phyloP scores from a whole-genome alignment of 371 early-diverging fungal genomes.

The Capillidium heterosporum region DNA sequence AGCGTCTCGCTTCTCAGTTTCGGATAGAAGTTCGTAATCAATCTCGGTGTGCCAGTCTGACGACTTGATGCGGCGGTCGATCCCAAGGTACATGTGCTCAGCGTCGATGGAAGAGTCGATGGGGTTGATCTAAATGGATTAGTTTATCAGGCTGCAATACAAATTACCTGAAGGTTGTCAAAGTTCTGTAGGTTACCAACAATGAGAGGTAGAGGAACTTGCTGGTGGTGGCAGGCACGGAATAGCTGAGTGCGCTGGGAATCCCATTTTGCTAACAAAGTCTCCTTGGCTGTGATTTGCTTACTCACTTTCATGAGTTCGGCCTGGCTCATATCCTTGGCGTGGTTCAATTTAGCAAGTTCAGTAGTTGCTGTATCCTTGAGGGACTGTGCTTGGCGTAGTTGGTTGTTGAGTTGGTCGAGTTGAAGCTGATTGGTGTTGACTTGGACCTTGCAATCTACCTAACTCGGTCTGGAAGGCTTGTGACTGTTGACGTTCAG shows the following conservation, averaged over 20 bases:
- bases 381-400: slow-evolving; percentile 9
- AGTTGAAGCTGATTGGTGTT: slow-evolving; percentile 29
- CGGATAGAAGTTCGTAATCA: neutral
- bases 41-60: slow-evolving; percentile 31
- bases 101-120: too few relatives aligned
- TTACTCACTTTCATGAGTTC: slow-evolving; percentile 47
- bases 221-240: slow-evolving; percentile 78
- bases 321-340: slow-evolving; percentile 22
- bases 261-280: slow-evolving; percentile 48
- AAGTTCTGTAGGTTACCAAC: neutral
- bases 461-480: slow-evolving; percentile 12
- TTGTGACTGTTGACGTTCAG: slow-evolving; percentile 13
- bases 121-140: too few relatives aligned
- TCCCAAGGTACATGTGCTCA: neutral
- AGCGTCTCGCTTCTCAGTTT: slow-evolving; percentile 24
- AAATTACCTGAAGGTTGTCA: neutral
- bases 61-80: neutral
- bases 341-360: neutral
- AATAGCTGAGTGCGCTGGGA: slow-evolving; percentile 62
- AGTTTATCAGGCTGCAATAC: neutral
- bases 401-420: slow-evolving; percentile 29
- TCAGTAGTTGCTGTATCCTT: neutral
- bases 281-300: slow-evolving; percentile 40
- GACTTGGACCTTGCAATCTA: slow-evolving; percentile 7
- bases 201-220: slow-evolving; percentile 54